Evolutionary conservation across 2,329 filamentous ascomycete genomes (phyloP).

Genomic region (Monosporascus ibericus): DNA sequence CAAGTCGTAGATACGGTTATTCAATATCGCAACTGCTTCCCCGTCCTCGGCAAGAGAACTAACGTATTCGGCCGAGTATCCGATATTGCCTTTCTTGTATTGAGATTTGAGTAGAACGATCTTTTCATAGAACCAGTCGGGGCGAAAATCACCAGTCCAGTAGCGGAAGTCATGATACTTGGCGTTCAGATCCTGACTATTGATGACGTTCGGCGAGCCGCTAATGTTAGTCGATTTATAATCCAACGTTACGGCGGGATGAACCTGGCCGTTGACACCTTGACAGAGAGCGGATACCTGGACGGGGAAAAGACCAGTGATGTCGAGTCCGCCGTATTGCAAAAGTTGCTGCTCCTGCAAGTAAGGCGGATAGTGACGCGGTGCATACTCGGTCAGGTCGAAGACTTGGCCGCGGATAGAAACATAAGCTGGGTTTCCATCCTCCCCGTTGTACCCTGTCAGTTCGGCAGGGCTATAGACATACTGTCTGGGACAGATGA

Average conservation of each 20-base stretch:
- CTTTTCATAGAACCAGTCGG: conserved; percentile 89
- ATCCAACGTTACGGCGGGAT: conserved; percentile 73
- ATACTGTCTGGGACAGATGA: conserved; percentile 88
- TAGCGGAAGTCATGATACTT: conserved; percentile 90
- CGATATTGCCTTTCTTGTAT: conserved; percentile 82
- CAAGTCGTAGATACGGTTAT: conserved; percentile 80
- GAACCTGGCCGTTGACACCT: conserved; percentile 59
- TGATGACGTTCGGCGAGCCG: conserved; percentile 59
- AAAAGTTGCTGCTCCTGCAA: conserved; percentile 58
- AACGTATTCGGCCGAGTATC: conserved; percentile 75
- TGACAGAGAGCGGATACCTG: conserved; percentile 90
- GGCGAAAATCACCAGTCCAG: conserved; percentile 72
- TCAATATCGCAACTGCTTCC: conserved; percentile 70
- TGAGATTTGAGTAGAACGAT: conserved; percentile 70
- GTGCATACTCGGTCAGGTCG: conserved; percentile 67
- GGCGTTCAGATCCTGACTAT: conserved; percentile 62
- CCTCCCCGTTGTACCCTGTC: conserved; percentile 65
- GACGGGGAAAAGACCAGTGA: conserved; percentile 84
- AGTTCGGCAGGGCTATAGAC: conserved; percentile 80
- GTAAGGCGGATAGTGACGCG: conserved; percentile 68
- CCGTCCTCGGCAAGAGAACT: conserved; percentile 57
- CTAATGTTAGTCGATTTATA: conserved; percentile 74
- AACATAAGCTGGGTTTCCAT: conserved; percentile 58
- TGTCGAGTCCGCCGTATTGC: conserved; percentile 81
- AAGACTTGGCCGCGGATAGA: conserved; percentile 88